Percentiles rank a stretch among this genome's conserved stretches.
Evolutionary conservation across 495 filamentous ascomycete genomes (phyloP).

Genomic region (Xylaria acuta): DNA sequence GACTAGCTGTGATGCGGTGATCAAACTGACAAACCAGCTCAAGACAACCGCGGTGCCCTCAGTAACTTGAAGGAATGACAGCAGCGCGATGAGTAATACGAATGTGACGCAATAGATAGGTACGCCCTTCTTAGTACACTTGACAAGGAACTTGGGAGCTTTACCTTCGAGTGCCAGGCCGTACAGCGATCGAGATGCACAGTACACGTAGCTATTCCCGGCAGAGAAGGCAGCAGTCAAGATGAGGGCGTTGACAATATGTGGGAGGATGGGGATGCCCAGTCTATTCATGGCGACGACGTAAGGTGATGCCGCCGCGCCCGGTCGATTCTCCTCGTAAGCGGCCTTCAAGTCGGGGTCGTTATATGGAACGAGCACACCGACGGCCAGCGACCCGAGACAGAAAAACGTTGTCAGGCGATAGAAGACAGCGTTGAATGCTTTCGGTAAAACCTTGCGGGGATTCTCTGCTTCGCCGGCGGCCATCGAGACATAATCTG

Average conservation of each 20-base stretch:
- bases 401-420: slow-evolving; percentile 73
- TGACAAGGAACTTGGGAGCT: slow-evolving; percentile 66
- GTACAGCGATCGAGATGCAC: slow-evolving; percentile 71
- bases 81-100: slow-evolving; percentile 67
- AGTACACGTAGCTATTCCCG: slow-evolving; percentile 79
- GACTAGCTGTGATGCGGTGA: slow-evolving; percentile 77
- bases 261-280: slow-evolving; percentile 64
- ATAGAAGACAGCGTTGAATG: slow-evolving; percentile 72
- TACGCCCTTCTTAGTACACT: slow-evolving; percentile 61
- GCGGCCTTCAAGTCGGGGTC: slow-evolving; percentile 55
- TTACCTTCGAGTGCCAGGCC: slow-evolving; percentile 56
- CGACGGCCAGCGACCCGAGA: slow-evolving; percentile 66
- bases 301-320: slow-evolving; percentile 74
- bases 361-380: slow-evolving; percentile 64
- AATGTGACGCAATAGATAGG: slow-evolving; percentile 66
- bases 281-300: slow-evolving; percentile 78
- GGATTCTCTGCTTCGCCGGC: slow-evolving; percentile 74
- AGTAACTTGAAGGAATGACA: slow-evolving; percentile 76
- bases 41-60: slow-evolving; percentile 71
- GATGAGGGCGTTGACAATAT: slow-evolving; percentile 74
- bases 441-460: slow-evolving; percentile 62
- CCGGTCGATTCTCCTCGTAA: slow-evolving; percentile 52
- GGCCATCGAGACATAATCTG: slow-evolving; percentile 76
- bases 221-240: slow-evolving; percentile 74
- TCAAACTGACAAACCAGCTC: slow-evolving; percentile 76